phyloP scores from a whole-genome alignment of 495 filamentous ascomycete genomes.

The Talaromyces adpressus region DNA sequence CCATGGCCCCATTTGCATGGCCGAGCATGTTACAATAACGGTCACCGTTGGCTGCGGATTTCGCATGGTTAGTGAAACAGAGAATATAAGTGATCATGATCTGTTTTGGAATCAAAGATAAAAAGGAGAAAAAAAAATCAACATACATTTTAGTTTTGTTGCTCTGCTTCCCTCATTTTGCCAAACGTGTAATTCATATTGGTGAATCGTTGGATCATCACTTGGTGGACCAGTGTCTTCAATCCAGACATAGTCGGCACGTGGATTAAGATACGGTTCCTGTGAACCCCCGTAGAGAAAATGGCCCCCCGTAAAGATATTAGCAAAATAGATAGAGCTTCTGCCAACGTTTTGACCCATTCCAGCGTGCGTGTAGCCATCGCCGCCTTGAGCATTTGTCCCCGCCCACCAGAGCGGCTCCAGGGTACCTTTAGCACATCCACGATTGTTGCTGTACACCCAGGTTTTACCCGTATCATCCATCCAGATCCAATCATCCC shows the following conservation, averaged over 20 bases:
- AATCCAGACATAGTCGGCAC: constrained; percentile 6
- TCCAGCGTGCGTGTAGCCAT: neutral
- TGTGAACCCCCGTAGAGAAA: neutral
- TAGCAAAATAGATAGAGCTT: constrained; percentile 10
- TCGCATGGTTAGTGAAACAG: neutral
- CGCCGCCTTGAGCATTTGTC: neutral
- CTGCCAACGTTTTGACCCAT: constrained; percentile 1
- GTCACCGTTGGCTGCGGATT: neutral
- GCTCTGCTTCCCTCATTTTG: constrained; percentile 13
- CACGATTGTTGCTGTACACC: constrained; percentile 20
- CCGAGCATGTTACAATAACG: constrained; percentile 7
- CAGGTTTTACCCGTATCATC: constrained; percentile 14
- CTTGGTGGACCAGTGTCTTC: neutral
- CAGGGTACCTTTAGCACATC: constrained; percentile 9
- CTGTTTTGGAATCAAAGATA: neutral
- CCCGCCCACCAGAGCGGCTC: constrained; percentile 2
- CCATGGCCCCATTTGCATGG: constrained; percentile 1
- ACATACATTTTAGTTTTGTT: constrained; percentile 8
- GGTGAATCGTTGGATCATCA: neutral
- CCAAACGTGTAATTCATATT: constrained; percentile 10
- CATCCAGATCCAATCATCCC: constrained; percentile 25
- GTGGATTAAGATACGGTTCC: neutral
- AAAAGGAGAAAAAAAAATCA: neutral
- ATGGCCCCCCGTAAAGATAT: constrained; percentile 1
- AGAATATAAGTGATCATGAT: no score